Percentiles rank a stretch among this genome's conserved stretches.
These are phyloP conservation scores for Chionographis japonica DNA, from an alignment of 106 monocot species.

Conservation along the genomic window DNA sequence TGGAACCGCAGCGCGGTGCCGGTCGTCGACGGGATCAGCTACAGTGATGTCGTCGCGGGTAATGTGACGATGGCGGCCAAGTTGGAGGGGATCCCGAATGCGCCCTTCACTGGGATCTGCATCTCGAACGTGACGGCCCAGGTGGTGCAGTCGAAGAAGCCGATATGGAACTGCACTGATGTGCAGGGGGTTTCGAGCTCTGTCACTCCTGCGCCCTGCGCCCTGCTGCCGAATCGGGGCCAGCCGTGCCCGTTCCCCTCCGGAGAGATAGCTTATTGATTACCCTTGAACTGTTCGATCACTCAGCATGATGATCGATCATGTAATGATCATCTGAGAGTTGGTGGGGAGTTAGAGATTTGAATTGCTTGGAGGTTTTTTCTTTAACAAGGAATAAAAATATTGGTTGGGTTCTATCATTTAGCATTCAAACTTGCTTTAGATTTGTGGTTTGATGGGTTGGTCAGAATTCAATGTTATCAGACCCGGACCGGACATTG, in stretches of 20 bases:
- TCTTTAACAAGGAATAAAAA: no score
- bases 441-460: no score
- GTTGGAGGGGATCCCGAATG: constrained; percentile 13
- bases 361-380: no score
- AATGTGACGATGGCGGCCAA: constrained; percentile 29
- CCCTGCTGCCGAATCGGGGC: neutral
- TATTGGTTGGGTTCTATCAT: no score
- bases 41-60: constrained; percentile 24
- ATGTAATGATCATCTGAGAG: no score
- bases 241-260: constrained; percentile 11
- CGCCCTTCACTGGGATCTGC: constrained; percentile 25
- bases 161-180: constrained; percentile 26
- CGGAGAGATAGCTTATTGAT: constrained; percentile 15
- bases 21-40: constrained; percentile 18
- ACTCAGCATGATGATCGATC: no score
- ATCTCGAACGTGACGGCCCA: constrained; percentile 26
- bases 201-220: constrained; percentile 18
- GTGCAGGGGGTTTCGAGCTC: constrained; percentile 18
- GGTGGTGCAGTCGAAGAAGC: constrained; percentile 13
- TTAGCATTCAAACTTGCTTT: no score
- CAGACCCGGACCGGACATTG: no score
- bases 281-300: no score
- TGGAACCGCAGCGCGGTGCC: constrained; percentile 20
- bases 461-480: no score
- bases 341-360: no score